These are phyloP conservation scores for Suillus plorans DNA, from an alignment of 768 basidiomycete genomes.

Conservation along the genomic window DNA sequence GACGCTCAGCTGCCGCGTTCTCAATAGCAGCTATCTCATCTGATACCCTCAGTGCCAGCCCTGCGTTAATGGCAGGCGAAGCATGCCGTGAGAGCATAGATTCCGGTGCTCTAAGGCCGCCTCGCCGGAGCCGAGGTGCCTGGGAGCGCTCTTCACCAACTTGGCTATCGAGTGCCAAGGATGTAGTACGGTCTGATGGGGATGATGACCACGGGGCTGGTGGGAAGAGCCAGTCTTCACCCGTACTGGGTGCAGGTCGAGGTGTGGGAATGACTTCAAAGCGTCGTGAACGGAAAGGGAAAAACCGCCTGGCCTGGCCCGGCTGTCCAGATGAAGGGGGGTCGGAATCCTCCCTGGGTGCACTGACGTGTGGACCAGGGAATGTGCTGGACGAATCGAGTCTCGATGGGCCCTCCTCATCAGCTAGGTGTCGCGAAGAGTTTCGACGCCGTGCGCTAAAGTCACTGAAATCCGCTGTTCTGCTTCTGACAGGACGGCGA, in stretches of 20 bases:
- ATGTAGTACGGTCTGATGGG: conserved; percentile 18
- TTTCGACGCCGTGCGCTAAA: conserved; percentile 67
- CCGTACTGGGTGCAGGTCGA: conserved; percentile 26
- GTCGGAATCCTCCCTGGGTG: conserved; percentile 1
- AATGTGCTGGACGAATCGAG: conserved; percentile 11
- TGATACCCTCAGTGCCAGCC: not conserved
- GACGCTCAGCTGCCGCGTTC: not conserved
- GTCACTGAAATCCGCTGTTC: conserved; percentile 70
- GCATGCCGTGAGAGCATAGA: conserved; percentile 50
- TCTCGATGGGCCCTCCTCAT: conserved; percentile 25
- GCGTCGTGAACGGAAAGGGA: conserved; percentile 51
- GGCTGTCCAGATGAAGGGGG: conserved; percentile 13
- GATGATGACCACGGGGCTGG: conserved; percentile 21
- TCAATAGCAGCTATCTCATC: conserved; percentile 13
- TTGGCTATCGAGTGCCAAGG: conserved; percentile 25
- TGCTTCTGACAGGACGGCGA: conserved; percentile 53
- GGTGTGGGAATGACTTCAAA: conserved; percentile 37
- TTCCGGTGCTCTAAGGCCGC: conserved; percentile 67
- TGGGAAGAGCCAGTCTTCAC: conserved; percentile 35
- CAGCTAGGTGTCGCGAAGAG: conserved; percentile 35
- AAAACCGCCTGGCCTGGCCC: conserved; percentile 50
- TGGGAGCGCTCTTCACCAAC: conserved; percentile 35
- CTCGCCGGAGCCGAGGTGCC: conserved; percentile 59
- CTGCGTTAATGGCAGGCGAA: conserved; percentile 32
- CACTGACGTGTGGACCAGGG: conserved; percentile 7